Evolutionary conservation across 768 basidiomycete species (phyloP).

Genomic region (Pisolithus sp.): DNA sequence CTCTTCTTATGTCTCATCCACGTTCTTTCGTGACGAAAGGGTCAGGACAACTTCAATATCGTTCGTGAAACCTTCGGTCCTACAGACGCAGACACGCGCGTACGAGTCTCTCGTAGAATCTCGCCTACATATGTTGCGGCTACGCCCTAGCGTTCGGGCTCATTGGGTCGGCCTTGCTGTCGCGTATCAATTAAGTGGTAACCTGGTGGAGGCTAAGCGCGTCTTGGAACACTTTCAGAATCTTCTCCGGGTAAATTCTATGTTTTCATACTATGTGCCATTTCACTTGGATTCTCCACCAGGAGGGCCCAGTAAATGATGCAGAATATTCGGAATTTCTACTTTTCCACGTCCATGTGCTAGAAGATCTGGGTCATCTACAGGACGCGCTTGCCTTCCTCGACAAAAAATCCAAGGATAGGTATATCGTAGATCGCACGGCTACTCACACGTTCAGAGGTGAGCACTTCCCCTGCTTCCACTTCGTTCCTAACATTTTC

Average conservation of each 20-base stretch:
- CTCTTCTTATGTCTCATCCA: conserved; percentile 1
- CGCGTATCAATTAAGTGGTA: conserved; percentile 80
- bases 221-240: conserved; percentile 67
- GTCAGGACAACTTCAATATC: conserved; percentile 89
- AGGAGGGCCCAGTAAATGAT: conserved; percentile 77
- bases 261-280: not conserved
- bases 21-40: conserved; percentile 1
- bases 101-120: conserved; percentile 77
- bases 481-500: conserved; percentile 4
- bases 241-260: conserved; percentile 54
- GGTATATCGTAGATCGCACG: conserved; percentile 64
- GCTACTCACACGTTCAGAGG: conserved; percentile 65
- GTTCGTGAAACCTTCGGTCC: conserved; percentile 82
- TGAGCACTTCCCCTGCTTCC: conserved; percentile 16
- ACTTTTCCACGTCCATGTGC: conserved; percentile 65
- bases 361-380: conserved; percentile 67
- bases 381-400: conserved; percentile 56
- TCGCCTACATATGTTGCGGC: conserved; percentile 68
- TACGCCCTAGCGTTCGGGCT: conserved; percentile 76
- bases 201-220: conserved; percentile 60
- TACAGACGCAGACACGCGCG: conserved; percentile 82
- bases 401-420: conserved; percentile 56
- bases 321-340: conserved; percentile 79
- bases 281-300: conserved; percentile 7
- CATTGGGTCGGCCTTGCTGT: conserved; percentile 90